Percentiles rank a stretch among this genome's conserved stretches.
phyloP scores from a whole-genome alignment of 768 basidiomycete species.

The Macrolepiota fuliginosa region DNA sequence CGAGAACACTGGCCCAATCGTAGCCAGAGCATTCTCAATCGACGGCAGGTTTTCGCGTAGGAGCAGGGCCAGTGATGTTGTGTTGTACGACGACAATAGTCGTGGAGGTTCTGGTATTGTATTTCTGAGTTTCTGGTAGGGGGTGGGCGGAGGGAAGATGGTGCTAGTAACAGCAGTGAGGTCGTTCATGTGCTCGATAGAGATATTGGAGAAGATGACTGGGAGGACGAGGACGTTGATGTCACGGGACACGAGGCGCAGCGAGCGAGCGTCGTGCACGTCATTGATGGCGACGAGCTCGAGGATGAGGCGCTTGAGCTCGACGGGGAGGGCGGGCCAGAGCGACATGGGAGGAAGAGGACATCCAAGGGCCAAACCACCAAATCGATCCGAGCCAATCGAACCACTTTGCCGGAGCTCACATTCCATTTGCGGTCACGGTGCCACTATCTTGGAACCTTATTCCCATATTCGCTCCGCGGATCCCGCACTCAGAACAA shows the following conservation, averaged over 20 bases:
- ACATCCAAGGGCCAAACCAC: conserved; percentile 6
- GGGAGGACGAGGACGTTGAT: conserved; percentile 34
- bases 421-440: not conserved
- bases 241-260: conserved; percentile 31
- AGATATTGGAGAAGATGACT: conserved; percentile 27
- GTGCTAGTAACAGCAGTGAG: conserved; percentile 29
- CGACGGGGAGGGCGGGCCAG: conserved; percentile 31
- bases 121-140: conserved; percentile 26
- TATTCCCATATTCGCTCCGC: conserved; percentile 7
- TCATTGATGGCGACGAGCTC: conserved; percentile 25
- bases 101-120: conserved; percentile 26
- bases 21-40: conserved; percentile 29
- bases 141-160: conserved; percentile 24
- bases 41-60: conserved; percentile 30
- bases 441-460: not conserved
- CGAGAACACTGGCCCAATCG: conserved; percentile 29
- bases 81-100: conserved; percentile 28
- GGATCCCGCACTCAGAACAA: conserved; percentile 1
- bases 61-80: conserved; percentile 29
- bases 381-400: conserved; percentile 11
- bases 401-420: not conserved
- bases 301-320: conserved; percentile 32
- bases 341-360: conserved; percentile 10
- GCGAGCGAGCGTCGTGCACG: conserved; percentile 21
- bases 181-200: conserved; percentile 22